A percentile compares a stretch with the other conserved stretches of the same genome.
Conservation (phyloP, 2,329 filamentous ascomycete genomes). For the Cylindrodendrum hubeiense region DNA sequence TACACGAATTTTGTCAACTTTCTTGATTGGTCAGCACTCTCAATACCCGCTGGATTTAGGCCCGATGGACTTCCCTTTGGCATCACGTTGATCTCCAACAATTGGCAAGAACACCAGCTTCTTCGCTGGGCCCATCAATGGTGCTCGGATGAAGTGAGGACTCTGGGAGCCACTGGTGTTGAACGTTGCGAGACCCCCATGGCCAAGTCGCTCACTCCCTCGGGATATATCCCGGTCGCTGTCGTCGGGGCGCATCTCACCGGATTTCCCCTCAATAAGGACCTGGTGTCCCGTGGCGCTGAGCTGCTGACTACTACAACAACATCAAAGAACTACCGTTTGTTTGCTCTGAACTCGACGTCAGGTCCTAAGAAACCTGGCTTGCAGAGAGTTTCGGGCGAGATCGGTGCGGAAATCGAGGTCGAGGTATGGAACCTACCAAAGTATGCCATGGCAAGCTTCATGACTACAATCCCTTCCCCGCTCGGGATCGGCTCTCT, state of each 20-base stretch:
- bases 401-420: slow-evolving; percentile 45
- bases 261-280: slow-evolving; percentile 50
- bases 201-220: fast-evolving
- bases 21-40: slow-evolving; percentile 66
- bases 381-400: slow-evolving; percentile 41
- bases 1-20: slow-evolving; percentile 74
- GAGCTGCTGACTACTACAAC: slow-evolving; percentile 38
- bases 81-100: slow-evolving; percentile 51
- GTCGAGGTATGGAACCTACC: slow-evolving; percentile 54
- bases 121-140: slow-evolving; percentile 45
- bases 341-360: slow-evolving; percentile 44
- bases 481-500: slow-evolving; percentile 52
- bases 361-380: slow-evolving; percentile 47
- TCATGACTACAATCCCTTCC: slow-evolving; percentile 48
- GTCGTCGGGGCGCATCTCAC: slow-evolving; percentile 52
- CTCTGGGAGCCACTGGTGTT: slow-evolving; percentile 46
- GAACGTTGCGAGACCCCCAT: slow-evolving; percentile 10
- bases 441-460: slow-evolving; percentile 43
- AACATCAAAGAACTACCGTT: slow-evolving; percentile 47
- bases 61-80: slow-evolving; percentile 53
- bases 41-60: slow-evolving; percentile 63
- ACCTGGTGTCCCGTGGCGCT: slow-evolving; percentile 48
- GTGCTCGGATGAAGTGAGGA: slow-evolving; percentile 36
- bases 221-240: slow-evolving; percentile 40
- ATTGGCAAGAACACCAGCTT: slow-evolving; percentile 51